phyloP scores from a whole-genome alignment of 495 filamentous ascomycete species.

The Penicillium egyptiacum region DNA sequence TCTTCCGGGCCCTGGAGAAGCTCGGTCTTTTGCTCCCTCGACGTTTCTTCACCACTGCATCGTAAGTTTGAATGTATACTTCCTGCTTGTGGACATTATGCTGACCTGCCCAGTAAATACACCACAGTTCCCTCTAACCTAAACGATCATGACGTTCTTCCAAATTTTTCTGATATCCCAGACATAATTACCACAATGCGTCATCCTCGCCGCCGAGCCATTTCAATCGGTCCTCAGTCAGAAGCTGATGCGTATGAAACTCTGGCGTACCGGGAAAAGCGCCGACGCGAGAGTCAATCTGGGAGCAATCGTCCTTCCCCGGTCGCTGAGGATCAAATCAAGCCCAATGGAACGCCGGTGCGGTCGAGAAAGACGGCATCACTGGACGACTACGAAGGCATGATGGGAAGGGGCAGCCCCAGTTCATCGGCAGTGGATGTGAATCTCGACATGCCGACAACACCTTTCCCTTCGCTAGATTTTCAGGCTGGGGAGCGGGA shows the following conservation, averaged over 20 bases:
- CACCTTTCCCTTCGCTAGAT: conserved; percentile 35
- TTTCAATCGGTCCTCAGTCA: conserved; percentile 92
- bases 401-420: conserved; percentile 62
- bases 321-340: conserved; percentile 19
- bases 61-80: conserved; percentile 49
- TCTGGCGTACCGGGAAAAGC: conserved; percentile 84
- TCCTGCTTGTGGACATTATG: neutral
- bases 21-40: conserved; percentile 75
- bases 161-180: conserved; percentile 79
- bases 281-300: conserved; percentile 70
- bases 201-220: conserved; percentile 73
- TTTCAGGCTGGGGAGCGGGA: conserved; percentile 47
- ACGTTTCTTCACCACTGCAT: conserved; percentile 85
- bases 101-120: conserved; percentile 61
- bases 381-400: conserved; percentile 63
- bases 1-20: conserved; percentile 83
- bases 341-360: conserved; percentile 19
- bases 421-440: conserved; percentile 29
- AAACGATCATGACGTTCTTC: conserved; percentile 83
- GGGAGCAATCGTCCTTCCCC: conserved; percentile 31
- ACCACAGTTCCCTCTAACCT: conserved; percentile 74
- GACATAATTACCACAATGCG: conserved; percentile 74
- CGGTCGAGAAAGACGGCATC: conserved; percentile 38
- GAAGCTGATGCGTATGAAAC: conserved; percentile 96
- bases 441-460: conserved; percentile 18